These are phyloP conservation scores for Candida maltosa DNA, from an alignment of 805 yeast genomes.

Conservation along the genomic window DNA sequence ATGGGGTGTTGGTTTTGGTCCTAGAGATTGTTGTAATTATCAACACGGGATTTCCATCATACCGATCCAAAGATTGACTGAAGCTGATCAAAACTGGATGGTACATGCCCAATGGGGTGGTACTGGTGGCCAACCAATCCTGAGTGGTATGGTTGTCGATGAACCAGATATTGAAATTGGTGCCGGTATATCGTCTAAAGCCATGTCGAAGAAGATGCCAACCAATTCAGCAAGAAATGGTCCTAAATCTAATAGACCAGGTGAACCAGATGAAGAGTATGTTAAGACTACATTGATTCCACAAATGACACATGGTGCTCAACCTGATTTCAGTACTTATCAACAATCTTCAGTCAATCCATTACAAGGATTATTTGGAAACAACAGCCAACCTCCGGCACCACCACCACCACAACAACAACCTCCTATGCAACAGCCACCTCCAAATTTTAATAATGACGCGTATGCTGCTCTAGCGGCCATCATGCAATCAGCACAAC, in stretches of 20 bases:
- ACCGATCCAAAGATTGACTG: slow-evolving; percentile 85
- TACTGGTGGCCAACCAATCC: slow-evolving; percentile 81
- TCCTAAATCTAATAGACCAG: slow-evolving; percentile 66
- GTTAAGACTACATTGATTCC: slow-evolving; percentile 31
- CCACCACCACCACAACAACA: slow-evolving; percentile 15
- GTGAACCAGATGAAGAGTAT: slow-evolving; percentile 46
- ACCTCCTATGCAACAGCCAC: slow-evolving; percentile 6
- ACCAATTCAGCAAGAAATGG: slow-evolving; percentile 84
- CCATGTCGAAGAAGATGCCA: slow-evolving; percentile 89
- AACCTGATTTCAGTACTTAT: slow-evolving; percentile 32
- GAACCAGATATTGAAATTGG: slow-evolving; percentile 98
- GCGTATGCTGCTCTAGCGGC: slow-evolving; percentile 10
- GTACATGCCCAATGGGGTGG: slow-evolving; percentile 95
- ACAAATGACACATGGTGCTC: slow-evolving; percentile 34
- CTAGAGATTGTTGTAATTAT: slow-evolving; percentile 96
- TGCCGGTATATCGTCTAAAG: slow-evolving; percentile 87
- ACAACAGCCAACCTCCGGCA: too few relatives aligned
- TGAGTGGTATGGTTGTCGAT: slow-evolving; percentile 79
- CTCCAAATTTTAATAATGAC: slow-evolving; percentile 14
- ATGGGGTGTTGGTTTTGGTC: slow-evolving; percentile 99
- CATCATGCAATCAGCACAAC: slow-evolving; percentile 13
- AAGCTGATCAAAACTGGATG: slow-evolving; percentile 90
- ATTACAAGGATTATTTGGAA: slow-evolving; percentile 44
- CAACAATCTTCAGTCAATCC: slow-evolving; percentile 40
- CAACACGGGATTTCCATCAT: slow-evolving; percentile 85